Conservation (phyloP, 2,329 filamentous ascomycete species). For the Penicillium sp. region DNA sequence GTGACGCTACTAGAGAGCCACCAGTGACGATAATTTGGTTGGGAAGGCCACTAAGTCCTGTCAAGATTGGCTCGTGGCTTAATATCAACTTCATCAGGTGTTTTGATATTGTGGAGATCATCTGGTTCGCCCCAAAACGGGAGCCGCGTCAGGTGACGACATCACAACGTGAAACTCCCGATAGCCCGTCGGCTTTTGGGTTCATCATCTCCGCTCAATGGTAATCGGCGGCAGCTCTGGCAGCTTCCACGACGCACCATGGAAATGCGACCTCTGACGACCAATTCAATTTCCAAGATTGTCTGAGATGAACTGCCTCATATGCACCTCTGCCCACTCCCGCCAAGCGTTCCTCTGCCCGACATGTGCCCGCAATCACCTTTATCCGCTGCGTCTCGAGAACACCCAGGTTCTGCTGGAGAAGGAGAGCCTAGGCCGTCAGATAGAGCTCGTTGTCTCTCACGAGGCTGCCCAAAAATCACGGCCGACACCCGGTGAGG, state of each 20-base stretch:
- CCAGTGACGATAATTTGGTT: not conserved
- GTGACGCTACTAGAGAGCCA: not conserved
- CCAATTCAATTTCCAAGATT: constrained; percentile 11
- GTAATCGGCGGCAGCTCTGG: constrained; percentile 20
- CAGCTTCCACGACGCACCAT: constrained; percentile 25
- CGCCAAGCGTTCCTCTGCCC: constrained; percentile 67
- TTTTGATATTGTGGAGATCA: constrained; percentile 5
- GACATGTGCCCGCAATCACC: constrained; percentile 67
- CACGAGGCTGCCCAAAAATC: constrained; percentile 2
- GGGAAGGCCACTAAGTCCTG: not conserved
- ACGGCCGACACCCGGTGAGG: not conserved
- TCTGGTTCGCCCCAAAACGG: constrained; percentile 3
- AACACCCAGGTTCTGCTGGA: constrained; percentile 63
- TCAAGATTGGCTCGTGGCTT: not conserved
- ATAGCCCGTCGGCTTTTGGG: constrained; percentile 1
- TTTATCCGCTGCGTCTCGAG: constrained; percentile 67
- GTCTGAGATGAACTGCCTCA: constrained; percentile 66
- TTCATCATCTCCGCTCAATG: constrained; percentile 9
- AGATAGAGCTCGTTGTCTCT: constrained; percentile 45
- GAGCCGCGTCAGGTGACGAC: constrained; percentile 26
- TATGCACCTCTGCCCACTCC: constrained; percentile 61
- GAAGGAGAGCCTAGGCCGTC: constrained; percentile 53
- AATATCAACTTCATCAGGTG: constrained; percentile 2
- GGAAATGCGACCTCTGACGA: constrained; percentile 23
- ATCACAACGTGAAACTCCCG: constrained; percentile 16